Evolutionary conservation across 768 basidiomycete species (phyloP), one percentile per base, ranked within the genome.

Genomic region (Candolleomyces aberdarensis): DNA sequence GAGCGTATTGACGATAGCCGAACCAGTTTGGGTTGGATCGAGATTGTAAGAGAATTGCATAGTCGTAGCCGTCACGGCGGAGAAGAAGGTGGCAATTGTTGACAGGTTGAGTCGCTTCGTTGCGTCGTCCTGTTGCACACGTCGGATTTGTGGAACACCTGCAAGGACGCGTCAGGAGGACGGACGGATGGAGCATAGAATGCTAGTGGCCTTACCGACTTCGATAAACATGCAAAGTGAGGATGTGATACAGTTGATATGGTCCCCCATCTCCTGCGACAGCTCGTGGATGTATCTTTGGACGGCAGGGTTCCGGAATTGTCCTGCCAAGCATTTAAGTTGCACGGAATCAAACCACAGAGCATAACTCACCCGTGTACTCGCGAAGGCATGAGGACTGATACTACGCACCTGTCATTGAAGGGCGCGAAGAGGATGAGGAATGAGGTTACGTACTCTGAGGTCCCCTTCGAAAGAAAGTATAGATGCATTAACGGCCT

Each of bases 1-100:
- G 65, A 90, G 86, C 43, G 76, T 78, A 67, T 90, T 91, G 52
- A 90, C 88, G 0, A 82, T 78, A 62, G 83, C 78, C 1, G 80
- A 71, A 20, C 82, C 61, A 0, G 69, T 55, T 0, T 67, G 76
- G 13, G 68, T 65, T 7, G 9, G 15, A 2, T 67, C 60, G 5
- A 82, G 69, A 43, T 76, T 72, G 64, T 79, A 87, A 2, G 88
- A 88, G 67, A 85, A 88, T 67, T 90, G 88, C 64, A 89, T 71
- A 0, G 87, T 87, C 7, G 86, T 87, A 29, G 87, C 88, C 0
- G 87, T 89, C 59, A 90, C 87, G n/a, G 85, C 87, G 36, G 85
- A 87, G 71, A 90, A 89, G 73, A 91, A 89, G 55, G 88, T 91
- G 29, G 88, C 88, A 4, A 91, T 86, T 6, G 89, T 90, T 41